Conservation (phyloP, 2,329 filamentous ascomycete genomes). For the Colletotrichum aenigma region DNA sequence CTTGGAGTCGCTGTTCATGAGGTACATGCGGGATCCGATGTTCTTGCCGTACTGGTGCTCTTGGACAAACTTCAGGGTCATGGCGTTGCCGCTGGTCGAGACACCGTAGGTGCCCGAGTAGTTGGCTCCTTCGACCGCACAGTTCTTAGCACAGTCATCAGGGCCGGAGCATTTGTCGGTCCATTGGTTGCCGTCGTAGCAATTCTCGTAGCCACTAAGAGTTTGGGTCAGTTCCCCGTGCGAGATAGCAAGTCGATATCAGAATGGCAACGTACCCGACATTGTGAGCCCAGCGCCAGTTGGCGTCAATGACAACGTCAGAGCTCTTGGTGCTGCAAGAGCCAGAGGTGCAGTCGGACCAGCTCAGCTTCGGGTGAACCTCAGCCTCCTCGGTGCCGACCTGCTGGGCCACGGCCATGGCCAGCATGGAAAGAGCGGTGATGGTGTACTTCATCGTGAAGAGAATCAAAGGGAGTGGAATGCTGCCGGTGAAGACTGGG, state of each 20-base stretch:
- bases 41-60: slow-evolving; percentile 40
- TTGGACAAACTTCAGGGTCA: slow-evolving; percentile 55
- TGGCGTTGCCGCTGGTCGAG: slow-evolving; percentile 43
- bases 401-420: slow-evolving; percentile 25
- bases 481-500: neutral
- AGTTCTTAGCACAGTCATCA: slow-evolving; percentile 40
- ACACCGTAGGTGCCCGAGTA: slow-evolving; percentile 48
- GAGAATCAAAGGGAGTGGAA: neutral
- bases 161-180: slow-evolving; percentile 34
- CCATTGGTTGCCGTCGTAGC: slow-evolving; percentile 42
- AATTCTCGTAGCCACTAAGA: slow-evolving; percentile 3
- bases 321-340: slow-evolving; percentile 43
- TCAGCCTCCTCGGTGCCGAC: slow-evolving; percentile 27
- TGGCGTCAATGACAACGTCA: slow-evolving; percentile 50
- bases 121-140: slow-evolving; percentile 47
- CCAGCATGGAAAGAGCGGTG: slow-evolving; percentile 22
- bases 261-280: slow-evolving; percentile 27
- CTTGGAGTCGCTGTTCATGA: slow-evolving; percentile 55
- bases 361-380: slow-evolving; percentile 28
- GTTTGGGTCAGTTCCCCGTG: neutral
- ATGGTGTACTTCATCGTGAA: slow-evolving; percentile 20
- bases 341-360: slow-evolving; percentile 27
- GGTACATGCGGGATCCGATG: slow-evolving; percentile 53
- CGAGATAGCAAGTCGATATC: slow-evolving; percentile 38
- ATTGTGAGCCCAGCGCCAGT: slow-evolving; percentile 54